Evolutionary conservation across 176 grass and related monocot genomes (phyloP).

Genomic region (Bothriochloa decipiens): DNA sequence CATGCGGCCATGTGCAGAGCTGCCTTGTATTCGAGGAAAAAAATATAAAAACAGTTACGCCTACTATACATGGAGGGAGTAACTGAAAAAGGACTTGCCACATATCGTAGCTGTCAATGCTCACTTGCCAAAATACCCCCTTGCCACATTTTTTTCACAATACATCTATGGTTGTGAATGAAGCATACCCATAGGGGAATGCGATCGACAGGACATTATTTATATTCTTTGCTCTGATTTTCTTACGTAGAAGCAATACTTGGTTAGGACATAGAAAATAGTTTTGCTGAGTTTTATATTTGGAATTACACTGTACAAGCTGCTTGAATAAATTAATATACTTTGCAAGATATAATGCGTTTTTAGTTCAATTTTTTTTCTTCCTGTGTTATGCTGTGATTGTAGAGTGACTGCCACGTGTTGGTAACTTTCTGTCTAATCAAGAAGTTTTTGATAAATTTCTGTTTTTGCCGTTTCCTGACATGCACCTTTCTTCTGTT

Average conservation of each 20-base stretch:
- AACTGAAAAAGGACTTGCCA: neutral
- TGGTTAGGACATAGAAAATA: conserved; percentile 2
- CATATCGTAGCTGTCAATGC: neutral
- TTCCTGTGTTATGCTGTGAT: neutral
- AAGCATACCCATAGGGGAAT: neutral
- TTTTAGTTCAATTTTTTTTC: neutral
- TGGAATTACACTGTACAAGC: neutral
- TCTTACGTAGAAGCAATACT: conserved; percentile 10
- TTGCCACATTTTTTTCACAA: conserved; percentile 1
- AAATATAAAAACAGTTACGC: too few species aligned
- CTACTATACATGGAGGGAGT: too few species aligned
- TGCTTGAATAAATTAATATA: neutral
- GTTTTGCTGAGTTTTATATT: neutral
- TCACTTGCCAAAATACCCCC: neutral
- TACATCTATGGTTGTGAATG: neutral
- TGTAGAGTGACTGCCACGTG: conserved; percentile 7
- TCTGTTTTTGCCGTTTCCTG: neutral
- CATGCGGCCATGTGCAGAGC: too few species aligned
- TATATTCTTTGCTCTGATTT: neutral
- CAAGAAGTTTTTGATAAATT: neutral
- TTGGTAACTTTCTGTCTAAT: conserved; percentile 1
- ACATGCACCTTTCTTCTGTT: neutral
- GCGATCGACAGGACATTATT: neutral
- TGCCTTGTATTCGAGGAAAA: too few species aligned
- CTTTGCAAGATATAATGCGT: neutral